phyloP scores from a whole-genome alignment of 176 grass and related monocot genomes.

The Poa pratensis region DNA sequence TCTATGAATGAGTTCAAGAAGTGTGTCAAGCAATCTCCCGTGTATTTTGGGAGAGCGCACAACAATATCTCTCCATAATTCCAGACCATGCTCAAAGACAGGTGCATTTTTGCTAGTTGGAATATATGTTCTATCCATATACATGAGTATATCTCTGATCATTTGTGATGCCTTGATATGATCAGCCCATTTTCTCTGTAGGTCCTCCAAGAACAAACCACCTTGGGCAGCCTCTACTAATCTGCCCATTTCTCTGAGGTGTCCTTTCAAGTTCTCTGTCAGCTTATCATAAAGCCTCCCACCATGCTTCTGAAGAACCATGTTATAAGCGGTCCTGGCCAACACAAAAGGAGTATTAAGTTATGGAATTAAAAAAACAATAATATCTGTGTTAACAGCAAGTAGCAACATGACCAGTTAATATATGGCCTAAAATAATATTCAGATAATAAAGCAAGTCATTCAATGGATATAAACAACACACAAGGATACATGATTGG shows the following conservation, averaged over 20 bases:
- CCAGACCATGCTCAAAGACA: slow-evolving; percentile 28
- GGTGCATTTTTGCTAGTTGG: not conserved
- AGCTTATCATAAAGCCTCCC: not conserved
- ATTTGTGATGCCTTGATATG: slow-evolving; percentile 27
- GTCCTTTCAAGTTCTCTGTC: slow-evolving; percentile 7
- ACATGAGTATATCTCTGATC: slow-evolving; percentile 31
- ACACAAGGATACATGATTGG: not conserved
- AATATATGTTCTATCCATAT: slow-evolving; percentile 30
- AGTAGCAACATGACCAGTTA: not conserved
- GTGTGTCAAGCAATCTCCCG: slow-evolving; percentile 31
- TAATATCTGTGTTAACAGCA: not conserved
- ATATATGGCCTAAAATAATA: slow-evolving; percentile 27
- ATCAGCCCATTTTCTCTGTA: slow-evolving; percentile 19
- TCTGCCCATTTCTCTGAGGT: slow-evolving; percentile 13
- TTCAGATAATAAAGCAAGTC: slow-evolving; percentile 5
- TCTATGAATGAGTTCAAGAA: slow-evolving; percentile 64
- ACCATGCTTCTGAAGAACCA: slow-evolving; percentile 40
- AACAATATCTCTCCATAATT: slow-evolving; percentile 29
- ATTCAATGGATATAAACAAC: not conserved
- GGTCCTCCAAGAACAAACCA: slow-evolving; percentile 21
- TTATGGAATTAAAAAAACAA: not conserved
- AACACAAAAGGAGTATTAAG: slow-evolving; percentile 13
- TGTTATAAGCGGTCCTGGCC: slow-evolving; percentile 18
- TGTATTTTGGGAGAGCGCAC: slow-evolving; percentile 22
- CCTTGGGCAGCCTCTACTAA: slow-evolving; percentile 26